These are phyloP conservation scores for Hypocreales sp. DNA, from an alignment of 2,329 filamentous ascomycete species.

Conservation along the genomic window DNA sequence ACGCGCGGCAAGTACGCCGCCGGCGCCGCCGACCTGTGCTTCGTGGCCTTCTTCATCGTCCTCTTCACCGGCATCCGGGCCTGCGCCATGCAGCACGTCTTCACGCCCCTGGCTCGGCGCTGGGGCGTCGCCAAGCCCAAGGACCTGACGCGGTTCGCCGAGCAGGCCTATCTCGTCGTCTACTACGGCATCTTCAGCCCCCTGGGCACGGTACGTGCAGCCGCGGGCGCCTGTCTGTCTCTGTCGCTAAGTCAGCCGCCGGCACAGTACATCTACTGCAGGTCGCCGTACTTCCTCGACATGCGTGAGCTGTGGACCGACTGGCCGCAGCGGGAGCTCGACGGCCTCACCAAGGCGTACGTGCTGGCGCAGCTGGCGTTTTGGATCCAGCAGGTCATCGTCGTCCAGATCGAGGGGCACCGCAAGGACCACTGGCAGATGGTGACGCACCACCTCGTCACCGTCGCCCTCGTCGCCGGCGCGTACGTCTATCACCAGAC, in stretches of 20 bases:
- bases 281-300: constrained; percentile 66
- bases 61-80: constrained; percentile 78
- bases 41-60: constrained; percentile 63
- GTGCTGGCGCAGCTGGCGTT: constrained; percentile 83
- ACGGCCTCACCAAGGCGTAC: constrained; percentile 72
- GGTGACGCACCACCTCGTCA: constrained; percentile 93
- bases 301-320: constrained; percentile 66
- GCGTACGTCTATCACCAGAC: constrained; percentile 82
- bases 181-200: constrained; percentile 74
- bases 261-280: constrained; percentile 62
- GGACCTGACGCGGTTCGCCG: constrained; percentile 66
- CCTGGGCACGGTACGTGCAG: constrained; percentile 52
- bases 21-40: constrained; percentile 64
- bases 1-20: constrained; percentile 53
- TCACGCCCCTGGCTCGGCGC: constrained; percentile 58
- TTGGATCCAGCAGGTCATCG: constrained; percentile 86
- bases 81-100: constrained; percentile 68
- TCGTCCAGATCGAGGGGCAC: constrained; percentile 87
- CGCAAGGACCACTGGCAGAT: constrained; percentile 94
- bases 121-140: constrained; percentile 63
- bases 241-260: background rate
- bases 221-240: background rate
- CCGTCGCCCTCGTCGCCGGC: constrained; percentile 60
- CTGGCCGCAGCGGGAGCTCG: constrained; percentile 69
- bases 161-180: constrained; percentile 80